These are phyloP conservation scores for Musa itinerans DNA, from an alignment of 176 grass and related monocot species.

Conservation along the genomic window DNA sequence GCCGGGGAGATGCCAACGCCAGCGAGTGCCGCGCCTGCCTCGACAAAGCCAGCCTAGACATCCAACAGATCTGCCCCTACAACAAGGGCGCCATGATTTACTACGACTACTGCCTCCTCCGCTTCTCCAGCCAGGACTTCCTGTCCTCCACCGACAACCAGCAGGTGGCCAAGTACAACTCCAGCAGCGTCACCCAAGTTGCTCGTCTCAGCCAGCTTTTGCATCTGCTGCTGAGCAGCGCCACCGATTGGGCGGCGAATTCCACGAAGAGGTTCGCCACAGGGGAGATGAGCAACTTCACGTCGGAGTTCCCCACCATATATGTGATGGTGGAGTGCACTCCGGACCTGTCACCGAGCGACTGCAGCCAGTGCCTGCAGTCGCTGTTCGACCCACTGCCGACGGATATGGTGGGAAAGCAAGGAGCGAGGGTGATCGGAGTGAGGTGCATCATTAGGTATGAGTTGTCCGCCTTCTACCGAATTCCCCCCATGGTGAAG, in stretches of 20 bases:
- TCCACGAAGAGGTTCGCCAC: background rate
- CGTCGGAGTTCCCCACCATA: background rate
- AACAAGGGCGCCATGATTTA: background rate
- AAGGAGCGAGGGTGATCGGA: constrained; percentile 14
- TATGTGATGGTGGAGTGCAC: constrained; percentile 17
- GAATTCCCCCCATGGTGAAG: background rate
- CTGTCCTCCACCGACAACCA: background rate
- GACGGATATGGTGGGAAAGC: background rate
- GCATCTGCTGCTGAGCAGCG: background rate
- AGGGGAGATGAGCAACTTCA: background rate
- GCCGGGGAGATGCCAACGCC: constrained; percentile 34
- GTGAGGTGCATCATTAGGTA: constrained; percentile 15
- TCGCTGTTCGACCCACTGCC: background rate
- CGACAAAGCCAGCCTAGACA: constrained; percentile 13
- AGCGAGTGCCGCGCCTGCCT: constrained; percentile 28
- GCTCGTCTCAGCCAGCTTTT: background rate
- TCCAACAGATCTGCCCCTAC: background rate
- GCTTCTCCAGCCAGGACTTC: constrained; percentile 2
- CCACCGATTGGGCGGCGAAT: background rate
- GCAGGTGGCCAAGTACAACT: background rate
- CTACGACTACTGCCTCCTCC: constrained; percentile 4
- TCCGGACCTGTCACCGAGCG: background rate
- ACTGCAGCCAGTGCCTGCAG: constrained; percentile 4
- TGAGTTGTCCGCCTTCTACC: constrained; percentile 14
- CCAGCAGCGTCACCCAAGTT: background rate